phyloP scores from a whole-genome alignment of 2,329 filamentous ascomycete species.

The Gliomastix tumulicola region DNA sequence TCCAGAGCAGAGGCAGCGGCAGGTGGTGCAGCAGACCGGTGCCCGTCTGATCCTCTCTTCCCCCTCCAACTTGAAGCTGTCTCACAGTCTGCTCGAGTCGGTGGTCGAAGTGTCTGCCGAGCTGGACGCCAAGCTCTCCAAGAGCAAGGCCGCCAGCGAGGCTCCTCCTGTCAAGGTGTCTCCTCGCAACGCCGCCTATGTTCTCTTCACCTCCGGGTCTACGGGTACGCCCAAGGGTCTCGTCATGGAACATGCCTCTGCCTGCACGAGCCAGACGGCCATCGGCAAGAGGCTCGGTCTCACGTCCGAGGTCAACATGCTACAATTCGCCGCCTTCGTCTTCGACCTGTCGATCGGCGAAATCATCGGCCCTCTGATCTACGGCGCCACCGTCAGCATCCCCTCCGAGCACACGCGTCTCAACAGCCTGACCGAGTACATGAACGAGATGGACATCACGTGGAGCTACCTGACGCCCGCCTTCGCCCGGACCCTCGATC shows the following conservation, averaged over 20 bases:
- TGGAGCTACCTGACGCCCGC: conserved; percentile 2
- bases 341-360: conserved; percentile 5
- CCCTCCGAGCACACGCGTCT: not conserved
- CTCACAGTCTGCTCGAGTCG: not conserved
- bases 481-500: conserved; percentile 2
- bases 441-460: not conserved
- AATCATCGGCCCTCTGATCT: conserved; percentile 1
- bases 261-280: conserved; percentile 7
- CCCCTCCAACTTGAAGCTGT: too few relatives aligned
- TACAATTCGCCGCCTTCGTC: conserved; percentile 3
- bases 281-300: conserved; percentile 11
- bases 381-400: conserved; percentile 1
- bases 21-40: not conserved
- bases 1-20: not conserved
- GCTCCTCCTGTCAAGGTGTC: too few relatives aligned
- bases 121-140: too few relatives aligned
- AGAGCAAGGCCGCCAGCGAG: too few relatives aligned
- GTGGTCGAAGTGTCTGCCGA: not conserved
- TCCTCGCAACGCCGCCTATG: too few relatives aligned
- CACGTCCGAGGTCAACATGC: conserved; percentile 5
- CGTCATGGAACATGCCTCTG: conserved; percentile 8
- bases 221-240: conserved; percentile 14
- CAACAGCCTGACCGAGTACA: conserved; percentile 1
- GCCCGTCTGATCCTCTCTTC: too few relatives aligned
- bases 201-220: conserved; percentile 14